Evolutionary conservation across 805 yeast species (phyloP), one percentile per base, ranked within the genome.

Genomic region (Blastobotrys terrestris): DNA sequence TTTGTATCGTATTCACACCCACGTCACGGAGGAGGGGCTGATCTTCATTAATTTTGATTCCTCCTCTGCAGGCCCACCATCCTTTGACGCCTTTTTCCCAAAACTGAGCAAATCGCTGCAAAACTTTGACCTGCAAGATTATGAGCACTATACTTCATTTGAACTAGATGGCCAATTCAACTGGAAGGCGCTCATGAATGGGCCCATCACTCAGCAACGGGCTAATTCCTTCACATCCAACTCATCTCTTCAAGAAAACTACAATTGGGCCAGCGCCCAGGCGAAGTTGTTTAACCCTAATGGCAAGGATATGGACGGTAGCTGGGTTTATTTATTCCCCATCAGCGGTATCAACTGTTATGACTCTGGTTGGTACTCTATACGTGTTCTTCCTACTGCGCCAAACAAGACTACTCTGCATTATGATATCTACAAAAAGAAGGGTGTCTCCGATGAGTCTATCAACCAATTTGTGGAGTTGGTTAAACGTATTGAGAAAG

Each of bases 41-140:
- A 20, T 43, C n/a, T 43, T 43, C 21, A 43, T 43, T 22, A 43
- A 43, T 22, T 43, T 43, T 19, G 45, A 43, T 16, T 43, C 45
- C 14, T 16, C 43, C 14, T 6, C 15, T 7, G 18, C 15, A 15
- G 43, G 43, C n/a, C 43, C 43, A 6, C 18, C 18, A 7, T 16
- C 43, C 6, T 39, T 39, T 13, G 43, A 13, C 6, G 6, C 15
- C 18, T 39, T 14, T 6, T 39, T n/a, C 43, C 18, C 15, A n/a
- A 15, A 16, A 40, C 11, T 40, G 6, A 20, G 20, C n/a, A 20
- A 6, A 7, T 5, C 45, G 5, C 5, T 43, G 21, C n/a, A 20
- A 6, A 14, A 43, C n/a, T 6, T 15, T 13, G 45, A 43, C 21
- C 20, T 43, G 8, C 20, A 16, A 14, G 45, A 43, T 43, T 19